Conservation (phyloP, 2,329 filamentous ascomycete genomes). For the Paraphaeosphaeria sporulosa region DNA sequence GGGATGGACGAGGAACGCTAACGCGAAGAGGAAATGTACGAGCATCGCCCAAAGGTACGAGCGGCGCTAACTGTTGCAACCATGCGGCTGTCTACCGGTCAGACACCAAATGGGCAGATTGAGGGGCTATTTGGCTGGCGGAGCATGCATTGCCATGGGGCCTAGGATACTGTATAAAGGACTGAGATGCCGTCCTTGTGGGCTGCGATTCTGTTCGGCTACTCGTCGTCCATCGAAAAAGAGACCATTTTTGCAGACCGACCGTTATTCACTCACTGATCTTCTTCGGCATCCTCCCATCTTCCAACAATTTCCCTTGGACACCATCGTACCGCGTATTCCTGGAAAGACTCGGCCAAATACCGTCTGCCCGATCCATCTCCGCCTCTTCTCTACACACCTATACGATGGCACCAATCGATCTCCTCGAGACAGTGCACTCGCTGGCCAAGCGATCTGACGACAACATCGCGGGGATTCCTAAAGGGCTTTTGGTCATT, state of each 20-base stretch:
- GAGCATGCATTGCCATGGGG: background rate
- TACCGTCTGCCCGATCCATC: background rate
- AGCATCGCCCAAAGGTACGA: background rate
- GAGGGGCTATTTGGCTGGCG: background rate
- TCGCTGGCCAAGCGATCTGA: conserved; percentile 15
- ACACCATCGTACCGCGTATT: background rate
- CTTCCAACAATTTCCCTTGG: background rate
- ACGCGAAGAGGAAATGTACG: conserved; percentile 7
- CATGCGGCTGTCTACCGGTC: background rate
- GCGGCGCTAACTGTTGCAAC: background rate
- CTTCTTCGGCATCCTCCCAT: background rate
- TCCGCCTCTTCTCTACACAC: background rate
- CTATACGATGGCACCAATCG: background rate
- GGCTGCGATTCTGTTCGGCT: background rate
- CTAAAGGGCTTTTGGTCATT: conserved; percentile 37
- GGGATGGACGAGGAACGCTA: background rate
- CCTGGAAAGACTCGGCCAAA: background rate
- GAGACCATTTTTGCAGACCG: background rate
- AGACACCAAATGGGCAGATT: background rate
- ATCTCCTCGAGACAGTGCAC: conserved; percentile 3
- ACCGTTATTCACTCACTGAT: background rate
- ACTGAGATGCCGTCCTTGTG: background rate
- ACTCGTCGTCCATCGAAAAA: background rate
- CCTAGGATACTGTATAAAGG: conserved; percentile 7
- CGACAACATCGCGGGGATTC: conserved; percentile 33